Percentiles rank a stretch among this genome's conserved stretches.
Evolutionary conservation across 2,329 filamentous ascomycete species (phyloP).

Genomic region (Beauveria sp.): DNA sequence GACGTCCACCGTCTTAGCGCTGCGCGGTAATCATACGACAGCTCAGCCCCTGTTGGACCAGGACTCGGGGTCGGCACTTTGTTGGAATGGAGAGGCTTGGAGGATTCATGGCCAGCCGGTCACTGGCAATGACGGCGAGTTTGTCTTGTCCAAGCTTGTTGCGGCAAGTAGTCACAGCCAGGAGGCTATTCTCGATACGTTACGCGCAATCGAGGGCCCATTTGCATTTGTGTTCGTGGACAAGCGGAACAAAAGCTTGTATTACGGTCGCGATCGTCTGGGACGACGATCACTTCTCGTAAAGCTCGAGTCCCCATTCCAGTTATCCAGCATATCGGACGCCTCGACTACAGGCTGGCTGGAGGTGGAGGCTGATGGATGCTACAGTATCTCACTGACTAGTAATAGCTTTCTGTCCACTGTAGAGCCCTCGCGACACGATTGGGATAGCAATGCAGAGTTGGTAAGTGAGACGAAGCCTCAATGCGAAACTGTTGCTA

Average conservation of each 20-base stretch:
- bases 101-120: conserved; percentile 52
- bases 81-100: conserved; percentile 99
- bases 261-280: conserved; percentile 79
- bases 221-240: conserved; percentile 88
- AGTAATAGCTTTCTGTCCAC: background rate
- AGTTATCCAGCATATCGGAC: conserved; percentile 65
- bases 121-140: conserved; percentile 70
- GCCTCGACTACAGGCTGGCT: conserved; percentile 47
- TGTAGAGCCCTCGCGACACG: conserved; percentile 18
- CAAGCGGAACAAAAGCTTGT: conserved; percentile 51
- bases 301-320: conserved; percentile 41
- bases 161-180: conserved; percentile 28
- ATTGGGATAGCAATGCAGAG: conserved; percentile 28
- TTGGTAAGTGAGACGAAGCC: conserved; percentile 33
- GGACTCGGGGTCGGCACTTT: conserved; percentile 58
- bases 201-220: conserved; percentile 65
- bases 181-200: conserved; percentile 37
- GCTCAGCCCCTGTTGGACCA: conserved; percentile 63
- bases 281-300: conserved; percentile 76
- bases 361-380: conserved; percentile 78
- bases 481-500: conserved; percentile 3
- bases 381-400: conserved; percentile 60
- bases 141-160: conserved; percentile 55
- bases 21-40: conserved; percentile 68
- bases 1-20: conserved; percentile 77